Evolutionary conservation across 192 early-diverging fungal genomes (phyloP).

Genomic region (Rhizophagus sp.): DNA sequence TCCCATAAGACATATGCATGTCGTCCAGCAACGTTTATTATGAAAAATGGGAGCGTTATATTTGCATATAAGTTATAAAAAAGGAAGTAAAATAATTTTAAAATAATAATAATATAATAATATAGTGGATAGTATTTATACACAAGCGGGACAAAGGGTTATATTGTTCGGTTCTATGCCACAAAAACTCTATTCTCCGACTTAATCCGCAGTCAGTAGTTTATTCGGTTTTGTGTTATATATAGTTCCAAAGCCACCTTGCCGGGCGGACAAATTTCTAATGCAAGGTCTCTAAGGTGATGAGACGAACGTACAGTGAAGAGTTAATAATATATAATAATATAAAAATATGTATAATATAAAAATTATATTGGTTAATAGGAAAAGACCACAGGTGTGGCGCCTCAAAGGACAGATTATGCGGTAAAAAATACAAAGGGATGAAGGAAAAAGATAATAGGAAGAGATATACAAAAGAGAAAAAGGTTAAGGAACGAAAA

Average conservation of each 20-base stretch:
- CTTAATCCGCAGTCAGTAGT: background rate
- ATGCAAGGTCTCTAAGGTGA: background rate
- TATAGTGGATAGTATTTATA: conserved; percentile 4
- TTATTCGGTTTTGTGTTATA: too few relatives aligned
- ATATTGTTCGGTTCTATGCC: background rate
- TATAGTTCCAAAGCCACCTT: background rate
- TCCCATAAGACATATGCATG: conserved; percentile 32
- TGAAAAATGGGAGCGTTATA: conserved; percentile 13
- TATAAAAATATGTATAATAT: background rate
- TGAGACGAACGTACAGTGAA: background rate
- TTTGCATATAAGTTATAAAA: conserved; percentile 24
- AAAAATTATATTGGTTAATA: background rate
- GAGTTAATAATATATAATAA: conserved; percentile 1
- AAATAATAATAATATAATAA: background rate
- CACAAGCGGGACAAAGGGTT: conserved; percentile 20
- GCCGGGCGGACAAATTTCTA: background rate
- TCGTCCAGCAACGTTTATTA: conserved; percentile 31
- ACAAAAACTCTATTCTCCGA: conserved; percentile 14
- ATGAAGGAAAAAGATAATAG: conserved; percentile 10
- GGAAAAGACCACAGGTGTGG: background rate
- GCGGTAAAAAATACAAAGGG: background rate
- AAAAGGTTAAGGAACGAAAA: conserved; percentile 10
- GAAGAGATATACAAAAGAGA: conserved; percentile 10
- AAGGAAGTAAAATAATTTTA: background rate
- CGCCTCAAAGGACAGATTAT: conserved; percentile 16